Evolutionary conservation across 441 rosid genomes (phyloP), one percentile per base, ranked within the genome.

Genomic region (Croton laevigatus): DNA sequence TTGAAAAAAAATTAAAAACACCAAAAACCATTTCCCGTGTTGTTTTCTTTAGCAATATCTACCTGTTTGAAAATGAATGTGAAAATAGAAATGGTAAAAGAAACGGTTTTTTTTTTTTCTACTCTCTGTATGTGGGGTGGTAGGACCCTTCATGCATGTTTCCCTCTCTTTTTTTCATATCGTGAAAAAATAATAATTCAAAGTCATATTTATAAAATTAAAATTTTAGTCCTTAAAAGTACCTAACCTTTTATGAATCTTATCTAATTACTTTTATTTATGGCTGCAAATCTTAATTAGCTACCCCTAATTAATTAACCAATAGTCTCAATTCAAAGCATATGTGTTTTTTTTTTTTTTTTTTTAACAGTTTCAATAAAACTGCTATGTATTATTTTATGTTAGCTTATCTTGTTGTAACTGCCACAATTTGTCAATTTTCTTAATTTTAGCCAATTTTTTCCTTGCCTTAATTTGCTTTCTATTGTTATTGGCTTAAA

Each of bases 41-140:
- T 53, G 68, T 73, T 72, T 59, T 66, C 71, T 70, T n/a, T 62
- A 44, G 79, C 54, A 55, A 71, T 68, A 79, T 78, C 76, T 71
- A 77, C 76, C 80, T 65, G 78, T 80, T 81, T 78, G 87, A 81
- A 73, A 81, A 69, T 22, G 65, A 69, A 72, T 44, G 60, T 23
- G 80, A 59, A 73, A 70, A 40, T 49, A 16, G 53, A 72, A 59
- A 64, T 52, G 75, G 72, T 57, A 72, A 76, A 57, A 66, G 51
- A 36, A 63, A 45, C n/a, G 54, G 60, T 74, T 27, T 27, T 27
- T 1, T 27, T 27, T 27, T 27, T 27, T 65, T 51, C 53, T 49
- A 0, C 17, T 14, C 4, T 46, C 4, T 46, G 1, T 17, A 27
- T 59, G 48, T 59, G 60, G 42, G 68, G 58, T 65, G 61, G 67